Base-by-base conservation (phyloP, 257 asterid genomes). In the Plectranthus barbatus region DNA sequence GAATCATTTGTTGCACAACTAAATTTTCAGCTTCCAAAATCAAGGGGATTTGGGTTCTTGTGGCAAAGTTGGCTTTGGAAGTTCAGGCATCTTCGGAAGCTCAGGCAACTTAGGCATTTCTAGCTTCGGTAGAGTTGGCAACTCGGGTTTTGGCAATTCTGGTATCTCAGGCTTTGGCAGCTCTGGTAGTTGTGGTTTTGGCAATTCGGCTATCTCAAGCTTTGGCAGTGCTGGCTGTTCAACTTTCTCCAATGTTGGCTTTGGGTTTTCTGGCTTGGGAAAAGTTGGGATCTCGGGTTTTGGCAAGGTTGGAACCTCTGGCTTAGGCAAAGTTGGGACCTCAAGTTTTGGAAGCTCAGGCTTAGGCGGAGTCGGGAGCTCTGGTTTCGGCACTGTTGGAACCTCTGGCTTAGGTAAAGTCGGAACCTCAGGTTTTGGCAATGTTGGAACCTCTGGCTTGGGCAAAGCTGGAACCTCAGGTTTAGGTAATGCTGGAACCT, bases 271-370 rank as follows among this genome's bases (percentile, higher is more conserved):
- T 0, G 69, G 69, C 5, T 62, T 47, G 1, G 72, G 62, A n/a
- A 67, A 2, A 6, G 20, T 4, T 6, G 77, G 70, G 0, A 34
- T 0, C 7, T 57, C 60, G 0, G 65, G 69, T 10, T 73, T 81
- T 0, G 81, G 74, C 10, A 79, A 9, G 0, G 2, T 6, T 7
- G 80, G 84, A 0, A 68, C 0, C 29, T 67, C 60, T n/a, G 44
- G 19, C 8, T 51, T 51, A 5, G 56, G 15, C n/a, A 49, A 0
- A 2, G 21, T 29, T 9, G 53, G 66, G 2, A 68, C 0, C 31
- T n/a, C 66, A 0, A 53, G 50, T 20, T 52, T 51, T 3, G 59
- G 50, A 1, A 36, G n/a, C 26, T 66, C 79, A 0, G 60, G 76
- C 3, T 70, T 80, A 23, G 82, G 77, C 5, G 59, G 0, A 13